A percentile compares a stretch with the other conserved stretches of the same genome.
Evolutionary conservation across 345 rosid genomes (phyloP).

Genomic region (Sonneratia caseolaris): DNA sequence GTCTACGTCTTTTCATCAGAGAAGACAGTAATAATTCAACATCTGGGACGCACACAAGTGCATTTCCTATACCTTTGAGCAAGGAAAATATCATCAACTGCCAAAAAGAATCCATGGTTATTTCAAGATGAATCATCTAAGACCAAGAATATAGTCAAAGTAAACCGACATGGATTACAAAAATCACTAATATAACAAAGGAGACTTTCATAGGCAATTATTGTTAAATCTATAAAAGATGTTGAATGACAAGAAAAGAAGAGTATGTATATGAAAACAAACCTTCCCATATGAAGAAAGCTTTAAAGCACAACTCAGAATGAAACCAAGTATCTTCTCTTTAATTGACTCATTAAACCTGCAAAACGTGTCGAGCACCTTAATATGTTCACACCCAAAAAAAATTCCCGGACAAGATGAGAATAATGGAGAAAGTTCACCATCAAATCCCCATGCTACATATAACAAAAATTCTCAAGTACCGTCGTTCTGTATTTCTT

Average conservation of each 20-base stretch:
- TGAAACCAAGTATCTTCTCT: slow-evolving; percentile 47
- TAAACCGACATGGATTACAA: not conserved
- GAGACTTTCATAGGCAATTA: not conserved
- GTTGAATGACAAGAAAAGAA: not conserved
- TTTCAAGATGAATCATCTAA: not conserved
- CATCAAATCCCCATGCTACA: not conserved
- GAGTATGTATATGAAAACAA: not conserved
- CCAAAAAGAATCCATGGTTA: slow-evolving; percentile 17
- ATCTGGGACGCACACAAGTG: slow-evolving; percentile 41
- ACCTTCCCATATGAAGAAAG: slow-evolving; percentile 70
- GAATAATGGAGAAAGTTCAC: not conserved
- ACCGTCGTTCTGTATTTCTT: slow-evolving; percentile 59
- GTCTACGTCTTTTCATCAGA: slow-evolving; percentile 53
- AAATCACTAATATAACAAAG: not conserved
- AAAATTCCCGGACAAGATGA: not conserved
- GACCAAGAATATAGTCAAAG: not conserved
- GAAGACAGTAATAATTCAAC: slow-evolving; percentile 43
- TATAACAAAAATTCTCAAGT: slow-evolving; percentile 6
- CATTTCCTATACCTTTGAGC: slow-evolving; percentile 66
- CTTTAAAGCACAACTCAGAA: slow-evolving; percentile 43
- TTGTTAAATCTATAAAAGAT: not conserved
- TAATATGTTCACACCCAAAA: not conserved
- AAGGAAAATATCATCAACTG: slow-evolving; percentile 69
- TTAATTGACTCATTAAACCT: slow-evolving; percentile 73
- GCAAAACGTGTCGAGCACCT: slow-evolving; percentile 7